A percentile compares a stretch with the other conserved stretches of the same genome.
phyloP scores from a whole-genome alignment of 257 asterid genomes.

The Thymus quinquecostatus region DNA sequence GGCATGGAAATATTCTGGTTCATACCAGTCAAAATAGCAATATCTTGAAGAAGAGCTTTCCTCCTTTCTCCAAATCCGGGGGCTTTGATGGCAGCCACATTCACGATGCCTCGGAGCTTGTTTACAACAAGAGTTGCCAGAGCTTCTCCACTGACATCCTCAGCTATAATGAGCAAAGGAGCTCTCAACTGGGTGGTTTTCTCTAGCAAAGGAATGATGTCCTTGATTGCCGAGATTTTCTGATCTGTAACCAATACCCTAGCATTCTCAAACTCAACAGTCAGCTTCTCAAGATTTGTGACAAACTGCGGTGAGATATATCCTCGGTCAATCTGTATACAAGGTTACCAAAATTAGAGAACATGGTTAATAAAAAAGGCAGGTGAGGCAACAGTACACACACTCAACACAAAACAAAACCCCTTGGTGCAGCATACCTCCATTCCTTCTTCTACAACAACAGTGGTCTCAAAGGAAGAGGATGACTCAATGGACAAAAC shows the following conservation, averaged over 20 bases:
- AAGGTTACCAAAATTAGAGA: neutral
- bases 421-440: slow-evolving; percentile 54
- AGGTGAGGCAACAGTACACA: neutral
- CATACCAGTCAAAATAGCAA: slow-evolving; percentile 87
- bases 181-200: slow-evolving; percentile 81
- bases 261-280: slow-evolving; percentile 82
- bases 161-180: slow-evolving; percentile 89
- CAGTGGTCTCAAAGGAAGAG: slow-evolving; percentile 92
- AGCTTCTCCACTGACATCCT: slow-evolving; percentile 93
- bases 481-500: slow-evolving; percentile 95
- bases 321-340: slow-evolving; percentile 82
- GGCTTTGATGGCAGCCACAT: slow-evolving; percentile 97
- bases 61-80: slow-evolving; percentile 96
- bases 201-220: slow-evolving; percentile 82
- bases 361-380: neutral
- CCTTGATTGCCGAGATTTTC: slow-evolving; percentile 89
- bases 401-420: neutral
- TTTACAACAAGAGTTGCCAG: slow-evolving; percentile 96
- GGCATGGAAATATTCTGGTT: neutral
- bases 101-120: slow-evolving; percentile 87
- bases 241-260: slow-evolving; percentile 85
- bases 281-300: slow-evolving; percentile 81
- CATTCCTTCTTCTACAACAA: slow-evolving; percentile 98
- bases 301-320: slow-evolving; percentile 93
- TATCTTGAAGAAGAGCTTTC: slow-evolving; percentile 94